Evolutionary conservation across 768 basidiomycete species (phyloP), one percentile per base, ranked within the genome.

Genomic region (Lentinula boryana): DNA sequence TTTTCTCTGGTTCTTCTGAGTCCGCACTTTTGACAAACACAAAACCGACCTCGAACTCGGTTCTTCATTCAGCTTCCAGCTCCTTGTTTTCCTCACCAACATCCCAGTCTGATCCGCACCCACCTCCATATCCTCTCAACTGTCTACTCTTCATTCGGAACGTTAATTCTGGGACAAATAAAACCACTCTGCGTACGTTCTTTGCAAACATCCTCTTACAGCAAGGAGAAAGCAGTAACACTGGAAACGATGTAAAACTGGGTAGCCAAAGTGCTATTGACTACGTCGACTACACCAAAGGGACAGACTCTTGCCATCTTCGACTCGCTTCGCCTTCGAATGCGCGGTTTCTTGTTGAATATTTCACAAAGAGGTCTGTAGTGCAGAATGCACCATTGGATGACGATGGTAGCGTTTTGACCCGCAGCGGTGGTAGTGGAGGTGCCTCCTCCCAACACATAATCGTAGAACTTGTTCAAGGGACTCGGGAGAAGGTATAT

Each of bases 241-340:
- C 41, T 5, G 41, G 15, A 3, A 18, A n/a, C n/a, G 33, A 16
- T 15, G 16, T 13, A 6, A 49, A 38, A 44, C 1, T 13, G 8
- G 21, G 21, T 23, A 48, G 6, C 9, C 18, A 23, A 9, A 71
- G 73, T 6, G 82, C 77, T 1, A 70, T 93, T 32, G 88, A 93
- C 66, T 94, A 94, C 58, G 81, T 93, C 15, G 91, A 93, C 71
- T 93, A 83, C 69, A 84, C 69, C 63, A 93, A 91, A 69, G 87
- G 88, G 18, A 84, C 88, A 78, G 85, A 90, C 63, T 78, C 81
- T 18, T 94, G 91, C 62, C 77, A 91, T 69, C 70, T 93, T 27
- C 90, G 92, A 7, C 73, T 92, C 4, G 74, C 85, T 2, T 78
- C 80, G 0, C 78, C 85, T 0, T 60, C 66, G 1, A 75, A 86